Evolutionary conservation across 2,329 filamentous ascomycete species (phyloP).

Genomic region (Diplodia mutila): DNA sequence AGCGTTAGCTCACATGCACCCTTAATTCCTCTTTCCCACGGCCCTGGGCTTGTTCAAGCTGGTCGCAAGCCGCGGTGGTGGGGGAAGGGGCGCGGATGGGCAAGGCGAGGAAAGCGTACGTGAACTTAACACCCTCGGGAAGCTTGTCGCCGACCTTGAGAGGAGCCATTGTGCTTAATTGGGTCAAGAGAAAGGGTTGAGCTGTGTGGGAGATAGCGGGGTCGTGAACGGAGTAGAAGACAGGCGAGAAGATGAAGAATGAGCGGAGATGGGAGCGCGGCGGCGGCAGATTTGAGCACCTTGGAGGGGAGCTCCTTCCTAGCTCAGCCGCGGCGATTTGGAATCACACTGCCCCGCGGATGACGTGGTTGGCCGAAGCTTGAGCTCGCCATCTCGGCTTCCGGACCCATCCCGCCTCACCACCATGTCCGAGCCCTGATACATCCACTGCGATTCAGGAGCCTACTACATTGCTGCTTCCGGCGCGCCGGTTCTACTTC

Average conservation of each 20-base stretch:
- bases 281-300: slow-evolving; percentile 20
- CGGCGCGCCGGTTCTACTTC: not conserved
- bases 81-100: not conserved
- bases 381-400: slow-evolving; percentile 18
- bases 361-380: slow-evolving; percentile 18
- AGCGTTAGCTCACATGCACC: not conserved
- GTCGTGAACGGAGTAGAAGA: not conserved
- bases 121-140: slow-evolving; percentile 78
- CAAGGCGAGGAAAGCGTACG: slow-evolving; percentile 51
- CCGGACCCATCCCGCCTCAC: slow-evolving; percentile 7
- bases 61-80: not conserved
- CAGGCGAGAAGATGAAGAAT: not conserved
- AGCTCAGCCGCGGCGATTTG: slow-evolving; percentile 13
- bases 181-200: not conserved
- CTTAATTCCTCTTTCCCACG: not conserved
- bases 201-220: not conserved
- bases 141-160: slow-evolving; percentile 83
- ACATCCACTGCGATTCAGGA: not conserved
- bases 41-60: not conserved
- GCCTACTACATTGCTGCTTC: not conserved
- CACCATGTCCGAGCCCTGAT: not conserved
- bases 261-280: not conserved
- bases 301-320: slow-evolving; percentile 24
- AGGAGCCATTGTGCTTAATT: slow-evolving; percentile 58
- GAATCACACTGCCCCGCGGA: slow-evolving; percentile 25